Conservation (phyloP, 257 asterid genomes). For the Cinchona pubescens region DNA sequence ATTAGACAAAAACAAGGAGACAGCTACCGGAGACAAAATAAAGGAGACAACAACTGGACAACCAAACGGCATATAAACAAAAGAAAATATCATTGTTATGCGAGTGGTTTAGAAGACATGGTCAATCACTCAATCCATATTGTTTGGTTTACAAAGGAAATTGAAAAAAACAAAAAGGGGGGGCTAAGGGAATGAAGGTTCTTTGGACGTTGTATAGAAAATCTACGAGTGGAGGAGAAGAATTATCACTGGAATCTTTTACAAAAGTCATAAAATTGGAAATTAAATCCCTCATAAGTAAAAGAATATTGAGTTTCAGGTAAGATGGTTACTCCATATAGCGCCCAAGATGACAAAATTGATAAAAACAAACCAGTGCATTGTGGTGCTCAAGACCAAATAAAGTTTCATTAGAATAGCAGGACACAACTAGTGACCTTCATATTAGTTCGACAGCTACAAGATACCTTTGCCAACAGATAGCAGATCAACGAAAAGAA, state of each 20-base stretch:
- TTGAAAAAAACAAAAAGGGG: no score
- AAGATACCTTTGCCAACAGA: conserved; percentile 24
- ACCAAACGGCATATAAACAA: neutral
- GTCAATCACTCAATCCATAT: no score
- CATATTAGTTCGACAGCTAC: conserved; percentile 17
- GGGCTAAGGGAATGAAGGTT: no score
- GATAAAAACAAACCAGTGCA: conserved; percentile 8
- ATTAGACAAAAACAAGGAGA: no score
- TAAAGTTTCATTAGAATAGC: conserved; percentile 12
- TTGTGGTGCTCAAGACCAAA: neutral
- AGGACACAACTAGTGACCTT: conserved; percentile 40
- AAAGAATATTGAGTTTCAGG: neutral
- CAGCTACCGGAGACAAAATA: neutral
- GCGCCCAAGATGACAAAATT: neutral
- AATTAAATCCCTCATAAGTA: neutral
- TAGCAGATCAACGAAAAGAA: conserved; percentile 37
- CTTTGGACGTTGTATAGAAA: no score
- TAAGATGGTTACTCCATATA: neutral
- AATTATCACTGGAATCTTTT: no score
- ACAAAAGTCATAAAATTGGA: no score
- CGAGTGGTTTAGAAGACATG: no score
- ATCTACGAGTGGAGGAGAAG: no score
- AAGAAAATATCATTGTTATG: no score
- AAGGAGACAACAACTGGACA: neutral
- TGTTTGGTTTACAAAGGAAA: no score